Evolutionary conservation across 164 flowering plant genomes (phyloP), one percentile per base, ranked within the genome.

Genomic region (Piper betle): DNA sequence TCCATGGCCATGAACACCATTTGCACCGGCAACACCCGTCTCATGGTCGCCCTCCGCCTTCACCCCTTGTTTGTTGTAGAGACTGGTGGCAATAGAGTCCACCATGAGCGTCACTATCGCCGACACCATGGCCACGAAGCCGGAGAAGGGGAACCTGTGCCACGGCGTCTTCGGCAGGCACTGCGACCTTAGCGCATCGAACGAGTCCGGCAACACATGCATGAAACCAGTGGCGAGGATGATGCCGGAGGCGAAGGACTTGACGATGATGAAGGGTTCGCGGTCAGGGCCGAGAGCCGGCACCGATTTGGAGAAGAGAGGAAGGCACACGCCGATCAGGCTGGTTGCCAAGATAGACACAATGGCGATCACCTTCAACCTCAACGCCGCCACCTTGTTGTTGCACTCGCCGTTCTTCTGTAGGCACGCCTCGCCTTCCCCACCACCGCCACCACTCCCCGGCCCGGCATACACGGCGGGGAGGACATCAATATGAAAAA

Each of bases 161-260:
- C 76, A 73, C 6, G 76, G 76, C 7, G 63, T 57, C 5, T 64
- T 66, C 0, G 68, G 46, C 69, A 73, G 50, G 53, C 73, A 73
- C 46, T 33, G 40, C 0, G 76, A 73, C 41, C 57, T 59, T 25
- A 73, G 58, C 59, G 50, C 53, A 37, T 69, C 71, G 20, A 73
- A 73, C 0, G 76, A 69, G 61, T 73, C 76, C 6, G 76, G 76
- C 59, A 73, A 40, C 0, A 73, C 76, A 13, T 73, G 76, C 76
- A 73, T 69, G 55, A 66, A 73, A 10, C 76, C 76, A 0, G 76
- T 73, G 2, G 71, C 73, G 0, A 73, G 71, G 18, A 73, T 73
- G 46, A 73, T 66, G 37, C 76, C 76, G 4, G 71, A 63, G 0
- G 76, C 70, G 42, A 73, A 73, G 15, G 76, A 58, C 54, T 67